Evolutionary conservation across 2,329 filamentous ascomycete species (phyloP).

Genomic region (Whalleya microplaca): DNA sequence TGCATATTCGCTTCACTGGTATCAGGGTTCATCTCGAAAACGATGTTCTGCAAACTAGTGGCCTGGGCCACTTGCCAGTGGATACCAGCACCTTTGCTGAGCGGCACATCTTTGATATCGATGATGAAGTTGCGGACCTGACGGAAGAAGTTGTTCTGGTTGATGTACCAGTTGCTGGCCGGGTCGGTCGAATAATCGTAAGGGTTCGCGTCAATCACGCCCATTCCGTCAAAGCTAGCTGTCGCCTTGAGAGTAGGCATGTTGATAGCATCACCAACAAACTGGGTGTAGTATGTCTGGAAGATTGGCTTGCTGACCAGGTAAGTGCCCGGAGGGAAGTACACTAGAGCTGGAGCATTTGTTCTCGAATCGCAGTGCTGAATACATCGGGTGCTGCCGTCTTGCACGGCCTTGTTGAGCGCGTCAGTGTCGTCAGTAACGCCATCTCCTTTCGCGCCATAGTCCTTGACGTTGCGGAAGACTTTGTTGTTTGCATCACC

Average conservation of each 20-base stretch:
- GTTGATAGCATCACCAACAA: constrained; percentile 78
- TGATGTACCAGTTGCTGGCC: constrained; percentile 76
- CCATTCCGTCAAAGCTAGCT: constrained; percentile 78
- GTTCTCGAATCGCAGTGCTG: constrained; percentile 82
- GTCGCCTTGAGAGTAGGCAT: constrained; percentile 77
- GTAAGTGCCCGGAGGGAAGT: constrained; percentile 90
- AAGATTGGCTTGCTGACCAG: constrained; percentile 77
- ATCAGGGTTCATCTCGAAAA: constrained; percentile 77
- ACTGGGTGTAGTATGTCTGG: constrained; percentile 91
- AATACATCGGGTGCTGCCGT: constrained; percentile 76
- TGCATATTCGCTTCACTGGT: constrained; percentile 67
- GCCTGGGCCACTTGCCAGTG: constrained; percentile 89
- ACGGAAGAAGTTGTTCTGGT: constrained; percentile 85
- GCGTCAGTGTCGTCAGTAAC: constrained; percentile 82
- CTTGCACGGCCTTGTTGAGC: constrained; percentile 81
- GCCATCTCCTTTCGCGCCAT: constrained; percentile 70
- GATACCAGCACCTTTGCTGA: constrained; percentile 67
- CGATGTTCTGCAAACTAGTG: constrained; percentile 78
- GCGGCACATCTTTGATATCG: constrained; percentile 70
- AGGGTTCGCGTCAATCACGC: constrained; percentile 85
- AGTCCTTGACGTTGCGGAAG: constrained; percentile 78
- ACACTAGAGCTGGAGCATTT: constrained; percentile 81
- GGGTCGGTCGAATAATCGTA: constrained; percentile 57
- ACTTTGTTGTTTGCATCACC: constrained; percentile 66
- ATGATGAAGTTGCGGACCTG: constrained; percentile 82